Evolutionary conservation across 2,329 filamentous ascomycete genomes (phyloP).

Genomic region (Phaeosphaeria sp.): DNA sequence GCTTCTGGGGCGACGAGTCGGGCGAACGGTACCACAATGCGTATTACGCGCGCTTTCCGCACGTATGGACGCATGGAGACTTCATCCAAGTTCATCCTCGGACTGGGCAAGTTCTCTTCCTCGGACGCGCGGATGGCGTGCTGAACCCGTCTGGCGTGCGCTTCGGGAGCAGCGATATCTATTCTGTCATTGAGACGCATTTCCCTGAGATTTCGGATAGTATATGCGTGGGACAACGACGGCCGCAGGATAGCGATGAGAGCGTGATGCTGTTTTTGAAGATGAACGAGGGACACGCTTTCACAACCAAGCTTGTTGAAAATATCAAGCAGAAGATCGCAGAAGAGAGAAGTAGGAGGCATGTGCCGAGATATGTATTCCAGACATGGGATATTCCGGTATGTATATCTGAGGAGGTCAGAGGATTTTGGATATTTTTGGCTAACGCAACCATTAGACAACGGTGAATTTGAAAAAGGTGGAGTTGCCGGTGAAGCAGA

Average conservation of each 20-base stretch:
- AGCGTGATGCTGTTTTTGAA: slow-evolving; percentile 65
- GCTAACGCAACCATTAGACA: slow-evolving; percentile 61
- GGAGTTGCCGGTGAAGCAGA: slow-evolving; percentile 83
- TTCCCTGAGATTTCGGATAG: slow-evolving; percentile 73
- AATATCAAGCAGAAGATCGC: slow-evolving; percentile 70
- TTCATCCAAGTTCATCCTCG: slow-evolving; percentile 74
- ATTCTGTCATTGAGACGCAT: slow-evolving; percentile 71
- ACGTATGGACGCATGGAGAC: slow-evolving; percentile 84
- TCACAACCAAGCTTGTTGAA: slow-evolving; percentile 54
- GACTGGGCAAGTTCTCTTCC: slow-evolving; percentile 70
- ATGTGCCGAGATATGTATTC: slow-evolving; percentile 80
- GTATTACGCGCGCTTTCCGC: slow-evolving; percentile 55
- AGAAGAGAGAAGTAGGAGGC: slow-evolving; percentile 71
- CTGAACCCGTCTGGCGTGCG: slow-evolving; percentile 80
- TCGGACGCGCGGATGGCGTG: slow-evolving; percentile 77
- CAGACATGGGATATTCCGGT: slow-evolving; percentile 82
- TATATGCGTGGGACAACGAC: slow-evolving; percentile 79
- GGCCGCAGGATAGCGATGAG: slow-evolving; percentile 65
- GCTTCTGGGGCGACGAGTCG: slow-evolving; percentile 54
- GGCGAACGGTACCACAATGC: slow-evolving; percentile 54
- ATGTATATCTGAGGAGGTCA: slow-evolving; percentile 47
- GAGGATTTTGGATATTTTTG: neutral
- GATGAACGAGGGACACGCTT: slow-evolving; percentile 62
- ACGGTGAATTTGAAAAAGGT: slow-evolving; percentile 88
- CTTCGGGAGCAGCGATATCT: slow-evolving; percentile 83